Evolutionary conservation across 2,329 filamentous ascomycete species (phyloP).

Genomic region (Eurotiales sp.): DNA sequence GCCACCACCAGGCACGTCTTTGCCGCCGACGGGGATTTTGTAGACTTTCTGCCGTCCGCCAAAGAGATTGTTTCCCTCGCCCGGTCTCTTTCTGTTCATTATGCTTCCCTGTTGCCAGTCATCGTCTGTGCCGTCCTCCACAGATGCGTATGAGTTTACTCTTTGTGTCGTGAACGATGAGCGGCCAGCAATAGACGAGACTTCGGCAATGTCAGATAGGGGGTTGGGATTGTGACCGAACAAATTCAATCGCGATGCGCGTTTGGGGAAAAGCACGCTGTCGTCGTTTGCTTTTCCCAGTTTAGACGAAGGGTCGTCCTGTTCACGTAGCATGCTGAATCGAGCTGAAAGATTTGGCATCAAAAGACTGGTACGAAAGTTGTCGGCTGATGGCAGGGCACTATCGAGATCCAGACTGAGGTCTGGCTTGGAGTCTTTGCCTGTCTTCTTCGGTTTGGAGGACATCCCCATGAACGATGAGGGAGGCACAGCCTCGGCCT

Average conservation of each 20-base stretch:
- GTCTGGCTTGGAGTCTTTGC: conserved; percentile 51
- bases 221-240: conserved; percentile 60
- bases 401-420: conserved; percentile 66
- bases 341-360: conserved; percentile 93
- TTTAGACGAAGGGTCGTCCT: conserved; percentile 84
- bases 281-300: conserved; percentile 94
- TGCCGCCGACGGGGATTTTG: conserved; percentile 62
- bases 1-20: conserved; percentile 22
- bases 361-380: conserved; percentile 91
- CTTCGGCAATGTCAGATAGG: conserved; percentile 84
- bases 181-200: conserved; percentile 69
- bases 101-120: conserved; percentile 64
- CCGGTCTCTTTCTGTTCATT: conserved; percentile 78
- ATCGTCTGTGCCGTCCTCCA: conserved; percentile 61
- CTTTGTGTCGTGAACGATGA: conserved; percentile 59
- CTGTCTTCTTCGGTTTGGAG: conserved; percentile 48
- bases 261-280: conserved; percentile 79
- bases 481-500: conserved; percentile 45
- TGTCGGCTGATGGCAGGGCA: conserved; percentile 75
- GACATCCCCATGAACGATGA: conserved; percentile 25
- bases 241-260: conserved; percentile 72
- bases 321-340: conserved; percentile 94
- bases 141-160: conserved; percentile 61
- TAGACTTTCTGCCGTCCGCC: conserved; percentile 95
- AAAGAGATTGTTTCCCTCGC: conserved; percentile 88